These are phyloP conservation scores for Durio zibethinus DNA, from an alignment of 345 rosid species.

Conservation along the genomic window DNA sequence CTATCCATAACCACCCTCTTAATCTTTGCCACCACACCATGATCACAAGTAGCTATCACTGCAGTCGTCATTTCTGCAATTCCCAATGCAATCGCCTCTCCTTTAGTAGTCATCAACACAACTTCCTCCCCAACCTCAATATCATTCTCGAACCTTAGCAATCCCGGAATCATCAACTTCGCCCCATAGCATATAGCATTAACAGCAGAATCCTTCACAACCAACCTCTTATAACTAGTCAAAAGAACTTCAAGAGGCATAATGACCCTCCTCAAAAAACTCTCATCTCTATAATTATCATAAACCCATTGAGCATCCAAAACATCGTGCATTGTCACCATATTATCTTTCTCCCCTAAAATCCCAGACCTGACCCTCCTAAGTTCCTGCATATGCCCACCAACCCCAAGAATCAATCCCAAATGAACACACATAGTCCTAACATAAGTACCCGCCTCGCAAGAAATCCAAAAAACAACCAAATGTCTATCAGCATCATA, in stretches of 20 bases:
- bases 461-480: constrained; percentile 93
- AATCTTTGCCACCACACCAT: constrained; percentile 93
- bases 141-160: constrained; percentile 88
- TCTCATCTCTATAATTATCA: constrained; percentile 64
- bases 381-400: constrained; percentile 94
- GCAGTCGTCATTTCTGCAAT: constrained; percentile 98
- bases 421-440: constrained; percentile 94
- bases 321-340: constrained; percentile 97
- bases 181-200: constrained; percentile 98
- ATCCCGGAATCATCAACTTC: constrained; percentile 85
- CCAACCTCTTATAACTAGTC: constrained; percentile 91
- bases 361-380: constrained; percentile 96
- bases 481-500: constrained; percentile 75
- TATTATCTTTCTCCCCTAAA: constrained; percentile 84
- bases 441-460: constrained; percentile 95
- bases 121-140: constrained; percentile 85
- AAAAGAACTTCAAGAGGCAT: constrained; percentile 88
- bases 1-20: constrained; percentile 98
- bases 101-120: constrained; percentile 92
- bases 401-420: constrained; percentile 90
- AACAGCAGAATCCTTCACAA: constrained; percentile 89
- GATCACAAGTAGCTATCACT: constrained; percentile 92
- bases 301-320: constrained; percentile 95
- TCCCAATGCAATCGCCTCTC: constrained; percentile 89
- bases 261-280: constrained; percentile 74